Evolutionary conservation across 495 filamentous ascomycete genomes (phyloP).

Genomic region (Lepidopterella palustris): DNA sequence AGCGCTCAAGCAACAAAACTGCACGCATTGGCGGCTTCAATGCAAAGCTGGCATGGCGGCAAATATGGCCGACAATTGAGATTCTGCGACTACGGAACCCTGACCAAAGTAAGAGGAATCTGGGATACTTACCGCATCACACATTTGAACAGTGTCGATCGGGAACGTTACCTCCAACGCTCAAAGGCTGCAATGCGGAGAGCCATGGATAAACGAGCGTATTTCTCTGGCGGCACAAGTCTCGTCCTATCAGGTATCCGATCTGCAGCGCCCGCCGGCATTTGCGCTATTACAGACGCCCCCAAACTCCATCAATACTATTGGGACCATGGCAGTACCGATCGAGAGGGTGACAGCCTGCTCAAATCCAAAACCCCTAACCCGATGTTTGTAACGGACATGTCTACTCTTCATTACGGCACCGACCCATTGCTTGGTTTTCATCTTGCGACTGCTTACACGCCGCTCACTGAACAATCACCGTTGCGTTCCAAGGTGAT

Average conservation of each 20-base stretch:
- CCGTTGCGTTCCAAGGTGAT: not conserved
- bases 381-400: conserved; percentile 31
- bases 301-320: conserved; percentile 28
- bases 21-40: too few relatives aligned
- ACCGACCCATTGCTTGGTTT: conserved; percentile 27
- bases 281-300: conserved; percentile 23
- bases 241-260: not conserved
- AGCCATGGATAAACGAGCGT: too few relatives aligned
- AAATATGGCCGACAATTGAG: conserved; percentile 28
- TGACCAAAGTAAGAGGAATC: conserved; percentile 28
- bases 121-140: conserved; percentile 35
- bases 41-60: conserved; percentile 30
- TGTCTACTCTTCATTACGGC: conserved; percentile 24
- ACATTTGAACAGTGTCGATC: conserved; percentile 3
- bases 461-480: conserved; percentile 2
- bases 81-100: conserved; percentile 31
- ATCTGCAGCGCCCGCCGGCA: conserved; percentile 29
- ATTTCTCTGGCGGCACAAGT: not conserved
- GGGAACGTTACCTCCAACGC: conserved; percentile 7
- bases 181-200: conserved; percentile 13
- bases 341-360: not conserved
- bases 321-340: conserved; percentile 37
- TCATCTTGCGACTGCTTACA: conserved; percentile 22
- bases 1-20: conserved; percentile 40
- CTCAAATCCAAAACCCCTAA: conserved; percentile 22